Base-by-base conservation (phyloP, 106 monocot species). In the Alisma plantagoaquatica region DNA sequence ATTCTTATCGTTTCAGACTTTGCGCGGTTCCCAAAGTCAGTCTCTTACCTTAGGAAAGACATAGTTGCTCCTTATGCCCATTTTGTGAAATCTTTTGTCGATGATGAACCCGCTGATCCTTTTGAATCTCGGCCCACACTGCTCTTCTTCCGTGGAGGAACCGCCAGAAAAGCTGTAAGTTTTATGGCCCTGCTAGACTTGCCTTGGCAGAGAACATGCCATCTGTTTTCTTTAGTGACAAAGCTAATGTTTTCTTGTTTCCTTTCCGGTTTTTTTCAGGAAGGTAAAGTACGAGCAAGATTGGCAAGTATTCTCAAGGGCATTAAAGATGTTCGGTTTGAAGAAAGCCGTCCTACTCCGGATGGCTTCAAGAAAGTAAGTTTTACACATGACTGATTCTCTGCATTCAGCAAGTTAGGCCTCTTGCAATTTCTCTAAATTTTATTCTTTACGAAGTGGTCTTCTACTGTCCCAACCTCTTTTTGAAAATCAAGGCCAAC, bases 131-230 rank as follows among this genome's bases (percentile, higher is more conserved):
- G 88, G 5, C 66, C 74, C n/a, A 96, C 88, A 10, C 78, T 96
- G 50, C 75, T 96, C 25, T 96, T 75, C 73, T 96, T 96, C 56
- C 80, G 84, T 22, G 94, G 94, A 31, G 78, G 94, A 70, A 96
- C 88, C 41, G 57, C 81, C 11, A 84, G 94, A 58, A 96, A 96
- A 84, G 94, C 77, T 72, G 94, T 86, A 80, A 31, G 75, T 59
- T n/a, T n/a, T n/a, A n/a, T n/a, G n/a, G n/a, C n/a, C n/a, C n/a
- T n/a, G n/a, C n/a, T n/a, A n/a, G n/a, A n/a, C n/a, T n/a, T n/a
- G n/a, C n/a, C n/a, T n/a, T n/a, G n/a, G n/a, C n/a, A n/a, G n/a
- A n/a, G n/a, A n/a, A n/a, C n/a, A n/a, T n/a, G n/a, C n/a, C n/a
- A n/a, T n/a, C n/a, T n/a, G n/a, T n/a, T n/a, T n/a, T n/a, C n/a